Evolutionary conservation across 192 early-diverging fungal species (phyloP).

Genomic region (Rhizophlyctis rosea): DNA sequence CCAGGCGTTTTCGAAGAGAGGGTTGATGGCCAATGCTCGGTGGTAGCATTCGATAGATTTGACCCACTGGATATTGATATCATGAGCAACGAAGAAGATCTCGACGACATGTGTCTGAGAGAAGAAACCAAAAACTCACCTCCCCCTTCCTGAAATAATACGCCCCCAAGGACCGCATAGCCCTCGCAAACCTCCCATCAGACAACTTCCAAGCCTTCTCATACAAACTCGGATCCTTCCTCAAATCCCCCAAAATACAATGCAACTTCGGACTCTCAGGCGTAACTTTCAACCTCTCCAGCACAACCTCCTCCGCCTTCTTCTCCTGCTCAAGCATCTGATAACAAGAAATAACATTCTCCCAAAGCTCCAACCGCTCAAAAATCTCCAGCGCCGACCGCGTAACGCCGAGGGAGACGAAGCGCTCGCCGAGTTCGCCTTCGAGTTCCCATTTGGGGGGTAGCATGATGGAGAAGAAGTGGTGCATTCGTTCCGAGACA

Average conservation of each 20-base stretch:
- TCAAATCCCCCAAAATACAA: conserved; percentile 89
- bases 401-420: conserved; percentile 80
- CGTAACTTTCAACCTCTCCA: conserved; percentile 54
- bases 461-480: conserved; percentile 73
- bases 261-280: conserved; percentile 81
- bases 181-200: conserved; percentile 75
- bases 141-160: conserved; percentile 70
- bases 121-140: conserved; percentile 15
- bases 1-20: conserved; percentile 95
- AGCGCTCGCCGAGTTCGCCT: conserved; percentile 80
- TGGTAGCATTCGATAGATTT: conserved; percentile 72
- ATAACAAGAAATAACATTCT: conserved; percentile 85
- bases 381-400: conserved; percentile 93
- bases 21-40: conserved; percentile 85
- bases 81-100: background rate
- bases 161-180: conserved; percentile 90
- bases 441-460: conserved; percentile 97
- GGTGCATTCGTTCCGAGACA: conserved; percentile 70
- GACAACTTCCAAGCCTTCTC: conserved; percentile 88
- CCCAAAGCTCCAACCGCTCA: conserved; percentile 94
- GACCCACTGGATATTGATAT: conserved; percentile 37
- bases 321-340: conserved; percentile 80
- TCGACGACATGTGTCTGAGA: background rate
- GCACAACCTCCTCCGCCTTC: conserved; percentile 78
- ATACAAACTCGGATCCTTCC: conserved; percentile 71